These are phyloP conservation scores for Eleusine coracana DNA, from an alignment of 176 grass and related monocot species.

Conservation along the genomic window DNA sequence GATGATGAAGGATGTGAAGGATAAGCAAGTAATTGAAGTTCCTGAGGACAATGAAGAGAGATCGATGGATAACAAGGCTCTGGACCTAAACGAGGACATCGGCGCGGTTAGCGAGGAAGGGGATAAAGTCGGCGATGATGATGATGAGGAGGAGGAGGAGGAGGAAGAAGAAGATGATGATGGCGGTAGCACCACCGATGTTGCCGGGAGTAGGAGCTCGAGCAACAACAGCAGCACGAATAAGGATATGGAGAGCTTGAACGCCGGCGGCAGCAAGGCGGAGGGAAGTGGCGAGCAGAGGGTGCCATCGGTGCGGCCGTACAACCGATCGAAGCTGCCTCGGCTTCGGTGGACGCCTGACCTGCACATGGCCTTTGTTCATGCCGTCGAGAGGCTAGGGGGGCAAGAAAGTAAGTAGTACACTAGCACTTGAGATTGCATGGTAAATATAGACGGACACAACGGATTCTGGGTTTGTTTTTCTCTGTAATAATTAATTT, in stretches of 20 bases:
- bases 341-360: conserved; percentile 91
- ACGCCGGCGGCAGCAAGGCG: conserved; percentile 21
- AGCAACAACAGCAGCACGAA: conserved; percentile 58
- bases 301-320: conserved; percentile 68
- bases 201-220: conserved; percentile 53
- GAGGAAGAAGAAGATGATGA: conserved; percentile 10
- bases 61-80: conserved; percentile 13
- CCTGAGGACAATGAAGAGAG: conserved; percentile 47
- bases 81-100: conserved; percentile 75
- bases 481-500: not conserved
- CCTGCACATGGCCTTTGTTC: conserved; percentile 89
- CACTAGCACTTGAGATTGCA: not conserved
- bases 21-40: conserved; percentile 55
- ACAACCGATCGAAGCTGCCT: conserved; percentile 84
- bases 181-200: conserved; percentile 57
- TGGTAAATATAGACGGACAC: not conserved
- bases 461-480: not conserved
- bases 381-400: conserved; percentile 83
- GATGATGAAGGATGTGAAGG: conserved; percentile 35
- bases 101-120: conserved; percentile 45
- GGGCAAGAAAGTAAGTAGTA: conserved; percentile 87
- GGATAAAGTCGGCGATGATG: conserved; percentile 36
- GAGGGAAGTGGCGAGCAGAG: conserved; percentile 43
- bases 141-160: not conserved
- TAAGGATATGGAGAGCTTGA: conserved; percentile 41